phyloP scores from a whole-genome alignment of 176 grass and related monocot species.

The Carex myosuroides region DNA sequence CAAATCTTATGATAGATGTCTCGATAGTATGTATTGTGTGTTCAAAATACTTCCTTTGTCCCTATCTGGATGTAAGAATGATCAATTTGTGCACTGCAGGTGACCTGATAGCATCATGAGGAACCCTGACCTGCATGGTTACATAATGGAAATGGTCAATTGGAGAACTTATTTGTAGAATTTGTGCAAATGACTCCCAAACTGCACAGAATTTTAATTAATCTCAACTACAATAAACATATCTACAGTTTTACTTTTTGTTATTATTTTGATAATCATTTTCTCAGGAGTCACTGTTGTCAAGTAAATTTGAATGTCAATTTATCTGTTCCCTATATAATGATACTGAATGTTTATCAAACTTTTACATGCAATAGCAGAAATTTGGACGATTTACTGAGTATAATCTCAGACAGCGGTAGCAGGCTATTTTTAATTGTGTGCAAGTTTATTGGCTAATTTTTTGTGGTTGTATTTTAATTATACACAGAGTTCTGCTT shows the following conservation, averaged over 20 bases:
- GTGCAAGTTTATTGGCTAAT: not conserved
- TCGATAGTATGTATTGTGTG: not conserved
- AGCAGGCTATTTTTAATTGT: not conserved
- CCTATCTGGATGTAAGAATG: not conserved
- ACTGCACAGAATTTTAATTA: not conserved
- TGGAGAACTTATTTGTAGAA: not conserved
- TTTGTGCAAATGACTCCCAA: not conserved
- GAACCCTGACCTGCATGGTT: not conserved
- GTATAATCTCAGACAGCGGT: not conserved
- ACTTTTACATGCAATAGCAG: not conserved
- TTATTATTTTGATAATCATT: not conserved
- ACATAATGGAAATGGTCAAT: not conserved
- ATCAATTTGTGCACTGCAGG: not conserved
- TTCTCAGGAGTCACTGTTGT: not conserved
- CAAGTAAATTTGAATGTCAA: not conserved
- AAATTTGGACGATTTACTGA: not conserved
- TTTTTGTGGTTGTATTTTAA: not conserved
- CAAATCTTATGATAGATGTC: not conserved
- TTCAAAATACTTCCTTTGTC: not conserved
- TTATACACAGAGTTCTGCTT: conserved; percentile 55
- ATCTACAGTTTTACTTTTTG: not conserved
- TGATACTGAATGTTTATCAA: not conserved
- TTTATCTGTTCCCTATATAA: not conserved
- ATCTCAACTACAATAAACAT: not conserved
- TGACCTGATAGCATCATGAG: not conserved